Evolutionary conservation across 768 basidiomycete genomes (phyloP), one percentile per base, ranked within the genome.

Genomic region (Boletus speciosus): DNA sequence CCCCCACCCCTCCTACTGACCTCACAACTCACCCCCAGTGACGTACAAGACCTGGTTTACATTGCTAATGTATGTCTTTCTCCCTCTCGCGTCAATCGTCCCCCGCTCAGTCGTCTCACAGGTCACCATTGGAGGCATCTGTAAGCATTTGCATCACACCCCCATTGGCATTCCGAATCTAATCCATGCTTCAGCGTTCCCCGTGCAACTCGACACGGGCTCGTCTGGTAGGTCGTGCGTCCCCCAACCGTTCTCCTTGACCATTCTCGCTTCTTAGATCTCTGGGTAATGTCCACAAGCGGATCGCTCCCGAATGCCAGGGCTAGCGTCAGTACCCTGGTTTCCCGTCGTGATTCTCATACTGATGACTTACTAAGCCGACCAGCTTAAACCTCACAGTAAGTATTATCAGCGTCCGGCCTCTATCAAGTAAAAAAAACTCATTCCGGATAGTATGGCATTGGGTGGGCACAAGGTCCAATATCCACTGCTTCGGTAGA

Each of bases 131-230:
- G 90, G 81, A 55, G 81, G 79, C 49, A 71, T 65, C 53, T 73
- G 88, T 90, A 46, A 58, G 81, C 44, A 19, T 21, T n/a, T 4
- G 2, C 39, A 1, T 19, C 29, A 0, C 37, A 9, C 19, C 1
- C 8, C 12, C 21, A 0, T 8, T 3, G 11, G 2, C 7, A 34
- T 16, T 16, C 23, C 9, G 25, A 32, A 32, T 23, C 52, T 57
- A 44, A 67, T 15, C 14, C 38, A 6, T 31, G 25, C 15, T 27
- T 1, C 57, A 92, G 90, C 76, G 15, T 89, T 86, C 68, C 72
- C 78, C 46, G 81, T 91, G 14, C 91, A 93, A 67, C 73, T 93
- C 45, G 91, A 93, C 71, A 91, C 90, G 2, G 91, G 91, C 56
- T 92, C 90, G 10, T 71, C 68, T 47, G 66, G 64, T 71, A 47